A percentile compares a stretch with the other conserved stretches of the same genome.
These are phyloP conservation scores for Boletus huronensis DNA, from an alignment of 768 basidiomycete genomes.

Conservation along the genomic window DNA sequence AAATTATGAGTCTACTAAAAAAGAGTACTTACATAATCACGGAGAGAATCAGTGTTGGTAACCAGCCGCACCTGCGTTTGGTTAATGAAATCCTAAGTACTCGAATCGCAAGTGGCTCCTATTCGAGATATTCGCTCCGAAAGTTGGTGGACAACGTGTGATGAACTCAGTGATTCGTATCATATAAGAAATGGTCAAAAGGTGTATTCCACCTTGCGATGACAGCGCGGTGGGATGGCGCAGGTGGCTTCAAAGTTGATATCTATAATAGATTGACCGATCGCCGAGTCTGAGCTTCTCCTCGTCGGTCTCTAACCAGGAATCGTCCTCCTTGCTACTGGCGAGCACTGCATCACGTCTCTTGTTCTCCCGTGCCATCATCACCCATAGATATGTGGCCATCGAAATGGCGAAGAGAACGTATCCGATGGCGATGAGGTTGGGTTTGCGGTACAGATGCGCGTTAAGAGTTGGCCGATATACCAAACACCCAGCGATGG, in stretches of 20 bases:
- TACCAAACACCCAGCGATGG: constrained; percentile 53
- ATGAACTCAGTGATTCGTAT: not conserved
- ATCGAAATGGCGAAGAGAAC: constrained; percentile 45
- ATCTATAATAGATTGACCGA: constrained; percentile 28
- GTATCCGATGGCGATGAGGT: constrained; percentile 60
- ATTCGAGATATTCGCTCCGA: not conserved
- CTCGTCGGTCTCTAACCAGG: constrained; percentile 16
- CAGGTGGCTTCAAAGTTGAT: constrained; percentile 23
- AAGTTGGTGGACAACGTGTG: not conserved
- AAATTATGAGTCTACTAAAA: too few relatives aligned
- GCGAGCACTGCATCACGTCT: constrained; percentile 35
- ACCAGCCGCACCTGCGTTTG: not conserved
- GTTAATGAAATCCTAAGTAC: not conserved
- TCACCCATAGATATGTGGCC: constrained; percentile 42
- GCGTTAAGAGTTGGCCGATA: constrained; percentile 48
- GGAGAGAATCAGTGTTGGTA: too few relatives aligned
- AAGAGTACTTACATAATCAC: too few relatives aligned
- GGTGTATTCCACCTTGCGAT: not conserved
- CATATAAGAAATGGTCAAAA: not conserved
- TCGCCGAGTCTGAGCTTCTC: constrained; percentile 28
- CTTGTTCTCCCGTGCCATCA: constrained; percentile 50
- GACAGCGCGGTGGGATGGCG: too few relatives aligned
- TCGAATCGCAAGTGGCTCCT: not conserved
- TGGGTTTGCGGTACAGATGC: constrained; percentile 50
- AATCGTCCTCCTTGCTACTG: constrained; percentile 9